Evolutionary conservation across 1,284 basidiomycete species (phyloP), one percentile per base, ranked within the genome.

Genomic region (Cryptococcus deneoformans): DNA sequence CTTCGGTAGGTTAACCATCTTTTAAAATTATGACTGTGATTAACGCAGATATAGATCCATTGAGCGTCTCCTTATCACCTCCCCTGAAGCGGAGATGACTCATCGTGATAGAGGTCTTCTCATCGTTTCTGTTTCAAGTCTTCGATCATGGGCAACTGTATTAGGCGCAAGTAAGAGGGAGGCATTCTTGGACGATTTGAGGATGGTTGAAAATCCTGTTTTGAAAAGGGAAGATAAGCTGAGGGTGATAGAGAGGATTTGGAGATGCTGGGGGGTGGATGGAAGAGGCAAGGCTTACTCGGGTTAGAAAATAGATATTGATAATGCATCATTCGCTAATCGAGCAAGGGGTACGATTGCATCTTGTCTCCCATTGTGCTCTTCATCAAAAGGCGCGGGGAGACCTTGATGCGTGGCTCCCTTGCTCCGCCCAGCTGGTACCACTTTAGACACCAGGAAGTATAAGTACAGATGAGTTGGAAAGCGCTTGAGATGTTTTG

Each of bases 171-270:
- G 53, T 51, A 50, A 42, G 9, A 43, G 53, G 16, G 56, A 86
- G 57, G 87, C 86, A 1, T 93, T 96, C 76, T 75, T 96, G 64
- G 86, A 90, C 56, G 95, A 99, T 71, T 83, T 98, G 1, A 80
- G 82, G 12, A 88, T 93, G 73, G 76, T 98, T 52, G 92, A 95
- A 75, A 84, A 89, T 68, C 85, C 88, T 0, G 53, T 55, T 39
- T 71, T 92, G 50, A 82, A 82, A 8, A 80, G 86, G 46, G 79
- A 80, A 43, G 88, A 88, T 67, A 92, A 92, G 77, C 73, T 90
- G 67, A 77, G 81, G 50, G 87, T 93, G 5, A 81, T 96, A 5
- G 86, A 92, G 61, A 80, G 92, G 64, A 95, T 96, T 86, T 96
- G 92, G 92, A 85, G 88, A 61, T 87, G 84, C 58, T 96, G 92